Evolutionary conservation across 306 rosid genomes (phyloP), one percentile per base, ranked within the genome.

Genomic region (Malus domestica): DNA sequence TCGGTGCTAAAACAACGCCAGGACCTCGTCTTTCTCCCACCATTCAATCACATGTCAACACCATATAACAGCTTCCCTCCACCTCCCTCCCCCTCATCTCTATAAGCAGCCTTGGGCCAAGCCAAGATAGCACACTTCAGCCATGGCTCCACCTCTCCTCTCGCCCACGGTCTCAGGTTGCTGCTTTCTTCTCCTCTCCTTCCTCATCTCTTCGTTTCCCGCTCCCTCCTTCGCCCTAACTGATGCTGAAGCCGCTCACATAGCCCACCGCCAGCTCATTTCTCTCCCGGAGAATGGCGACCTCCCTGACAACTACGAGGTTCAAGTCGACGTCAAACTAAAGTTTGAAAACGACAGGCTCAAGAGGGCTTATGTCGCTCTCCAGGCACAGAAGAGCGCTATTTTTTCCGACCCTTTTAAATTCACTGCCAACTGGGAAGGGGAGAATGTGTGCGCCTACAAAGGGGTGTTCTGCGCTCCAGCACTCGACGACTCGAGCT

Each of bases 391-490:
- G 89, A 91, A 90, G 65, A 54, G 13, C 0, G 87, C 94, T 20
- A 81, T 94, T 10, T 91, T 85, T 71, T 93, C 98, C 0, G 98
- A 94, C 74, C 97, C 96, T 6, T 32, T 70, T 0, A 80, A 84
- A 46, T 77, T 82, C 79, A 91, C 97, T 0, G 13, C 10, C 1
- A 84, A 91, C 72, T 94, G 97, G 98, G 89, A 58, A 1, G 94
- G 98, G 0, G 29, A 82, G 1, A 55, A 94, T 60, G 98, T 94
- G 58, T 91, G 98, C 42, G 81, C 88, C 8, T 94, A 91, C 76
- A 80, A 77, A 0, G 95, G 98, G 0, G 85, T 94, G 25, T 90
- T 76, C 19, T 94, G 97, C 73, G 85, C 89, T 0, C 79, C 82
- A 0, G 84, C 98, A 4, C 57, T 85, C 1, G 91, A 91, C 44